Percentiles rank a stretch among this genome's conserved stretches.
phyloP scores from a whole-genome alignment of 176 grass and related monocot genomes.

The Luzula sylvatica region DNA sequence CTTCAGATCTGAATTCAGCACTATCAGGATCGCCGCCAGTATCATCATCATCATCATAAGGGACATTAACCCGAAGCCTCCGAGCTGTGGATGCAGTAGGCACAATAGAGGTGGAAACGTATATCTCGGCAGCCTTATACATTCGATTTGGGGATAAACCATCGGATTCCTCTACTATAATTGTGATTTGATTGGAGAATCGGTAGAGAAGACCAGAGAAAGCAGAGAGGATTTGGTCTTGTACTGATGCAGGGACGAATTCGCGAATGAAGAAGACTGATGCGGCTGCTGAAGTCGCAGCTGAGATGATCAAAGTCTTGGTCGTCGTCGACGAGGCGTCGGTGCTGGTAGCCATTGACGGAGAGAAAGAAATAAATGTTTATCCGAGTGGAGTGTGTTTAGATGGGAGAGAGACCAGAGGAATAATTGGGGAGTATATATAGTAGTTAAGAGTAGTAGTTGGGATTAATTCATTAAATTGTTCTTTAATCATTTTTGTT shows the following conservation, averaged over 20 bases:
- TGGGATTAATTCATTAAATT: too few species aligned
- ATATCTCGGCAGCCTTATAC: slow-evolving; percentile 31
- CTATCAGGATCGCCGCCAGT: slow-evolving; percentile 7
- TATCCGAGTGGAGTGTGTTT: neutral
- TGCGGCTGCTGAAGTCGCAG: slow-evolving; percentile 3
- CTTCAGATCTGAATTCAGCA: slow-evolving; percentile 7
- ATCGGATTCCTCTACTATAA: slow-evolving; percentile 48
- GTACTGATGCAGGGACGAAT: slow-evolving; percentile 2
- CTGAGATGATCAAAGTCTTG: slow-evolving; percentile 5
- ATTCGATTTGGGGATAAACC: slow-evolving; percentile 25
- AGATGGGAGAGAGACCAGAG: neutral
- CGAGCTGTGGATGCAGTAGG: neutral
- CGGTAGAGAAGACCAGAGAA: slow-evolving; percentile 27
- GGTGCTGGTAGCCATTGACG: neutral
- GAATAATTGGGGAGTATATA: neutral
- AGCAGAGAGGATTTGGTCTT: slow-evolving; percentile 7
- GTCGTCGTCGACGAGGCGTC: neutral
- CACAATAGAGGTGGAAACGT: slow-evolving; percentile 37
- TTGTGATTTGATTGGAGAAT: slow-evolving; percentile 27
- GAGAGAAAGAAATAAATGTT: neutral
- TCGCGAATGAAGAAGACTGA: slow-evolving; percentile 10
- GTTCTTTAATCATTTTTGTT: neutral
- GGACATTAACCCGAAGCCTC: slow-evolving; percentile 30
- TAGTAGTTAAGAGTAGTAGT: too few species aligned
- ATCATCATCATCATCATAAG: slow-evolving; percentile 15